Conservation (phyloP, 352 stramenopile genomes). For the Elongisporangium senticosum region DNA sequence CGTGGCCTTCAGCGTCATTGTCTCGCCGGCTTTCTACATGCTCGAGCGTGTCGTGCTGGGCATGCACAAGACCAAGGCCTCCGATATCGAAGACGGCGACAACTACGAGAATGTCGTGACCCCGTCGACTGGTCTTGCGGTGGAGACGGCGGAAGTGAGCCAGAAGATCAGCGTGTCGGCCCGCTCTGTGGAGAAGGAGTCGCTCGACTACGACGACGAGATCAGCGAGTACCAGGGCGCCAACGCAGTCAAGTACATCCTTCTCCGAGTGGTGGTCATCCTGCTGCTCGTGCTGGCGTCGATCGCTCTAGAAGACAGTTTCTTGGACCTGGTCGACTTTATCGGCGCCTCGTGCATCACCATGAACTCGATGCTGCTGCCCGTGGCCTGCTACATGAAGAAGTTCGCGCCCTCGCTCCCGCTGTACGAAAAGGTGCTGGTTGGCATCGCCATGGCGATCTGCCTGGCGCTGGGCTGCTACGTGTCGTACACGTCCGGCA, state of each 20-base stretch:
- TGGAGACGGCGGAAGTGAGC: constrained; percentile 5
- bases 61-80: constrained; percentile 35
- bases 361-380: constrained; percentile 59
- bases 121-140: constrained; percentile 26
- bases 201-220: constrained; percentile 27
- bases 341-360: constrained; percentile 54
- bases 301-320: constrained; percentile 30
- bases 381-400: constrained; percentile 46
- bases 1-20: constrained; percentile 35
- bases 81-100: constrained; percentile 28
- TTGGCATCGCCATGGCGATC: constrained; percentile 21
- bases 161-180: constrained; percentile 12
- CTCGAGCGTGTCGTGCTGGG: constrained; percentile 40
- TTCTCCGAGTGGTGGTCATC: constrained; percentile 36
- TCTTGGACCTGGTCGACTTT: constrained; percentile 62
- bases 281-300: constrained; percentile 32
- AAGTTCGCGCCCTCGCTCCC: constrained; percentile 33
- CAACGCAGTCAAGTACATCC: constrained; percentile 39
- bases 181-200: constrained; percentile 16
- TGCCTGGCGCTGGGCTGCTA: constrained; percentile 34
- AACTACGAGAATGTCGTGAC: constrained; percentile 9
- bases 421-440: constrained; percentile 32
- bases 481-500: constrained; percentile 33
- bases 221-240: constrained; percentile 30
- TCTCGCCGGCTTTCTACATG: constrained; percentile 49